phyloP scores from a whole-genome alignment of 179 eudicot genomes.

The Amaranthus tricolor region DNA sequence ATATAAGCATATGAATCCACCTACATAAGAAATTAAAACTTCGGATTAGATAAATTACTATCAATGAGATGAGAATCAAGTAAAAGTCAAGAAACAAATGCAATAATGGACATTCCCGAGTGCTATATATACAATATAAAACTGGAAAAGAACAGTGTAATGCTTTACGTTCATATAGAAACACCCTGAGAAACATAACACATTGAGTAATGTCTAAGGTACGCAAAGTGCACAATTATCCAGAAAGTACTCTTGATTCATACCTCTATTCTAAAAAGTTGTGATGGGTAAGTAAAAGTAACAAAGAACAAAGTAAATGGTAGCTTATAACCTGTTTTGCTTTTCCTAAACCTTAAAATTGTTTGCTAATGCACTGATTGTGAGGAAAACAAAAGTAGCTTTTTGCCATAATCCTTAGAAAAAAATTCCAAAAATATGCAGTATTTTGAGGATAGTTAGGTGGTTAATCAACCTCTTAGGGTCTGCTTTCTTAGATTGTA shows the following conservation, averaged over 20 bases:
- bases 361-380: not conserved
- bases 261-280: not conserved
- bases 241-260: not conserved
- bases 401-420: not conserved
- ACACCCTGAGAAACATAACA: not conserved
- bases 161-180: not conserved
- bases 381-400: not conserved
- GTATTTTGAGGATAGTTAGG: too few relatives aligned
- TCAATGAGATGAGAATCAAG: not conserved
- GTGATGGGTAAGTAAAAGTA: not conserved
- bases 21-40: constrained; percentile 37
- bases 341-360: too few relatives aligned
- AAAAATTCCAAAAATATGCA: not conserved
- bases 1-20: constrained; percentile 93
- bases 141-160: too few relatives aligned
- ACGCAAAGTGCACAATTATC: not conserved
- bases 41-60: constrained; percentile 10
- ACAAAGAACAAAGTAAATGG: not conserved
- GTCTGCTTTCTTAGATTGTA: too few relatives aligned
- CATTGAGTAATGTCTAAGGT: not conserved
- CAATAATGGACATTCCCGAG: not conserved
- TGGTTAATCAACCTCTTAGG: too few relatives aligned
- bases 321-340: not conserved
- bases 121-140: not conserved
- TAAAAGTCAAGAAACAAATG: not conserved